These are phyloP conservation scores for Paraglomus occultum DNA, from an alignment of 192 early-diverging fungal genomes.

Conservation along the genomic window DNA sequence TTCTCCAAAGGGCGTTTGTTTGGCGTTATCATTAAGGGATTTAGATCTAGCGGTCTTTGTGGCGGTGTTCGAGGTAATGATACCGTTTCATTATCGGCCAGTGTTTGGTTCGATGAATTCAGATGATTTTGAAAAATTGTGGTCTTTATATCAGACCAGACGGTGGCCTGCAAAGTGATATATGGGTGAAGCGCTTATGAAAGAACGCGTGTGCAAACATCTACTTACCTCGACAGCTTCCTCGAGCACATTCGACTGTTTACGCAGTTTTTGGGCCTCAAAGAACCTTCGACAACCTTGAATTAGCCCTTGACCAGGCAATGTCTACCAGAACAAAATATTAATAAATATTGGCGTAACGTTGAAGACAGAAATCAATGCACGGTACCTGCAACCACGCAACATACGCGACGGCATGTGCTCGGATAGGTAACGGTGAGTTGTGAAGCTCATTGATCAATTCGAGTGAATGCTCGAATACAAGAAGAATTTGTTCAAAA, in stretches of 20 bases:
- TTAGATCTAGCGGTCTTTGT: background rate
- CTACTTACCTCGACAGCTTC: background rate
- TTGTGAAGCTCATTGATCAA: too few species aligned
- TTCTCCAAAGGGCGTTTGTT: conserved; percentile 19
- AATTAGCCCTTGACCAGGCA: too few species aligned
- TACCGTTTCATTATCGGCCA: background rate
- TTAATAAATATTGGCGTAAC: too few species aligned
- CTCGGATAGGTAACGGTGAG: too few species aligned
- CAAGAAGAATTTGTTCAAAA: too few species aligned
- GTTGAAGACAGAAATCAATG: too few species aligned
- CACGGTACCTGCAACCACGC: too few species aligned
- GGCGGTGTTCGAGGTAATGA: background rate
- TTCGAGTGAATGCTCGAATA: too few species aligned
- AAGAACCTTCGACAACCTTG: too few species aligned
- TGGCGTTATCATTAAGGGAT: conserved; percentile 15
- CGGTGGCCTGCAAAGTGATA: conserved; percentile 10
- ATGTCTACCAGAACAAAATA: too few species aligned
- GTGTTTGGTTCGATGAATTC: background rate
- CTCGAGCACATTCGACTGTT: background rate
- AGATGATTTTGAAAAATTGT: conserved; percentile 16
- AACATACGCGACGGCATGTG: too few species aligned
- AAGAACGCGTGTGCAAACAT: conserved; percentile 12
- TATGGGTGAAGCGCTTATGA: background rate
- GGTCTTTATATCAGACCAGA: conserved; percentile 14
- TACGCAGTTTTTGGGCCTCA: background rate